Conservation (phyloP, 495 filamentous ascomycete genomes). For the Neurospora africana region DNA sequence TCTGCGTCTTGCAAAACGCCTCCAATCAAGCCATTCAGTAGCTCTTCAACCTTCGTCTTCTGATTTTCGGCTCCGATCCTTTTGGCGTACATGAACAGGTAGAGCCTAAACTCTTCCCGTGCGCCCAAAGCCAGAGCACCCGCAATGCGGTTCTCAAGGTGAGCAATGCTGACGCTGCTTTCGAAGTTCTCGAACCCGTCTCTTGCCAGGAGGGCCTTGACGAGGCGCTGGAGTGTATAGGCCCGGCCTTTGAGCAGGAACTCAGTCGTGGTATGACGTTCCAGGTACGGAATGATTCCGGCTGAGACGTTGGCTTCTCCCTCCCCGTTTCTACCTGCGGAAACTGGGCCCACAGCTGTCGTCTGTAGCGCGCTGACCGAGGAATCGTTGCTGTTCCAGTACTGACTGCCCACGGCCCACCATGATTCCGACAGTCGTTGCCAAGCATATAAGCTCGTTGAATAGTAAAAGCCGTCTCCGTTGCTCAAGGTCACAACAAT, state of each 20-base stretch:
- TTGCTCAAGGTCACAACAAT: slow-evolving; percentile 81
- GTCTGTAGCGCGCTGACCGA: slow-evolving; percentile 69
- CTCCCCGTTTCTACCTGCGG: slow-evolving; percentile 19
- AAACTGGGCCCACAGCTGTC: slow-evolving; percentile 45
- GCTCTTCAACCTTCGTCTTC: slow-evolving; percentile 80
- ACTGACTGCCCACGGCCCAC: slow-evolving; percentile 97
- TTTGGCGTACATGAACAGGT: slow-evolving; percentile 93
- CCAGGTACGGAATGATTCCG: slow-evolving; percentile 83
- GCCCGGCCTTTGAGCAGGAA: slow-evolving; percentile 84
- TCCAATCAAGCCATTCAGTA: slow-evolving; percentile 70
- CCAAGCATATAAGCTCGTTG: slow-evolving; percentile 75
- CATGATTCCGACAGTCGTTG: slow-evolving; percentile 87
- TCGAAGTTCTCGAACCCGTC: slow-evolving; percentile 93
- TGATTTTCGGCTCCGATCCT: slow-evolving; percentile 83
- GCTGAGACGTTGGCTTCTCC: slow-evolving; percentile 63
- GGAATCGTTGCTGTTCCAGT: slow-evolving; percentile 93
- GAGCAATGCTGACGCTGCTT: slow-evolving; percentile 79
- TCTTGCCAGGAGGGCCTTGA: slow-evolving; percentile 71
- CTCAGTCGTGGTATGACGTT: slow-evolving; percentile 89
- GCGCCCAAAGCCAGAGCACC: slow-evolving; percentile 77
- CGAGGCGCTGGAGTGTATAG: slow-evolving; percentile 75
- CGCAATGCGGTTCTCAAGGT: slow-evolving; percentile 90
- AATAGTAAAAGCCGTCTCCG: slow-evolving; percentile 88
- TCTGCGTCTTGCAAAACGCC: slow-evolving; percentile 50
- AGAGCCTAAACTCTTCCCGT: slow-evolving; percentile 81